A percentile compares a stretch with the other conserved stretches of the same genome.
phyloP scores from a whole-genome alignment of 257 asterid genomes.

The Phtheirospermum japonicum region DNA sequence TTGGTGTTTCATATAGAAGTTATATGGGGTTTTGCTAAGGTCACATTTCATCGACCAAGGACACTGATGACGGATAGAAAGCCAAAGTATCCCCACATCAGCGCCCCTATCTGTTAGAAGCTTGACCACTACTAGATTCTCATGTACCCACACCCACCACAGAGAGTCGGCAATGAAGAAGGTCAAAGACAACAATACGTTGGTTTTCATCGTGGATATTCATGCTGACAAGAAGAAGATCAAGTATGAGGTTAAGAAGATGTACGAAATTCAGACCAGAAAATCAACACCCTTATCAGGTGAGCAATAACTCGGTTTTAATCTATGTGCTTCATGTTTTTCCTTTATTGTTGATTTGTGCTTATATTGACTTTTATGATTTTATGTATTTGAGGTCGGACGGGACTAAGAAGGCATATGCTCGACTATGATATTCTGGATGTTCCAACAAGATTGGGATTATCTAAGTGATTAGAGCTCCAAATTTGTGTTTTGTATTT shows the following conservation, averaged over 20 bases:
- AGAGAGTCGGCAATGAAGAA: conserved; percentile 60
- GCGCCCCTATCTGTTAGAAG: conserved; percentile 53
- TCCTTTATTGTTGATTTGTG: neutral
- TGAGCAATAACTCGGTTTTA: conserved; percentile 2
- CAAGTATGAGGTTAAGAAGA: conserved; percentile 53
- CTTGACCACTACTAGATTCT: conserved; percentile 48
- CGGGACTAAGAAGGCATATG: conserved; percentile 52
- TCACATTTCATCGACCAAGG: conserved; percentile 53
- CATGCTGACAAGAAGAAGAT: conserved; percentile 56
- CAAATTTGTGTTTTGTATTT: conserved; percentile 22
- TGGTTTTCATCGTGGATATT: conserved; percentile 53
- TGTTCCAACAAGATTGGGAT: conserved; percentile 60
- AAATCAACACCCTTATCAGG: conserved; percentile 61
- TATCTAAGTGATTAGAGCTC: conserved; percentile 33
- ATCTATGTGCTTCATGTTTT: no score
- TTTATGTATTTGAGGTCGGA: conserved; percentile 43
- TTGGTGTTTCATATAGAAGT: no score
- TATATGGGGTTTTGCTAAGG: no score
- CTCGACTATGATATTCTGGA: conserved; percentile 60
- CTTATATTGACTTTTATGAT: neutral
- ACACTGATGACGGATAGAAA: conserved; percentile 50
- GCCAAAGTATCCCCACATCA: conserved; percentile 57
- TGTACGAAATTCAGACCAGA: conserved; percentile 60
- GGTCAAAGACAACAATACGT: conserved; percentile 56
- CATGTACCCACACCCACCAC: conserved; percentile 54